phyloP scores from a whole-genome alignment of 1,284 basidiomycete genomes.

The Neonothopanus nambi region DNA sequence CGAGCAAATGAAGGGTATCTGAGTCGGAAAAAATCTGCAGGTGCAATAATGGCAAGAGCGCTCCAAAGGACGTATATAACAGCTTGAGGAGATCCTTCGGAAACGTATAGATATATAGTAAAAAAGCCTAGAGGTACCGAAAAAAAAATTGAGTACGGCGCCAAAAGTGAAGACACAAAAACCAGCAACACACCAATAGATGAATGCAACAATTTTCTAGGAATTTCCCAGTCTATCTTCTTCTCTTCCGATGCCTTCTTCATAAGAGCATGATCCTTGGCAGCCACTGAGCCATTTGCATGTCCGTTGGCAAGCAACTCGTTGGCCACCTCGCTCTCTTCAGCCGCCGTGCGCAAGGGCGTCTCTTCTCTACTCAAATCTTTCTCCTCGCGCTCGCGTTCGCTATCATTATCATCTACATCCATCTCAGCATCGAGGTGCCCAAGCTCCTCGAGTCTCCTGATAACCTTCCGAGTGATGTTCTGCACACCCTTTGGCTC shows the following conservation, averaged over 20 bases:
- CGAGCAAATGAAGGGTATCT: constrained; percentile 68
- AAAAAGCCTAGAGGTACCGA: constrained; percentile 69
- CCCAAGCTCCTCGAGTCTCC: constrained; percentile 42
- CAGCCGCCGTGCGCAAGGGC: constrained; percentile 14
- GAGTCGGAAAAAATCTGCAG: constrained; percentile 81
- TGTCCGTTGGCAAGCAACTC: constrained; percentile 21
- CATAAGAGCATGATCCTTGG: not conserved
- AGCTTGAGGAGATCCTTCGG: constrained; percentile 51
- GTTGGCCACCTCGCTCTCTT: constrained; percentile 25
- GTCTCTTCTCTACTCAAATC: constrained; percentile 4
- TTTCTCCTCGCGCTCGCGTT: constrained; percentile 19
- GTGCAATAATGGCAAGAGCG: constrained; percentile 70
- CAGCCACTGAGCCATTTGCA: constrained; percentile 16
- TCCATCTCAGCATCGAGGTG: constrained; percentile 32
- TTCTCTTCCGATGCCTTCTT: constrained; percentile 19
- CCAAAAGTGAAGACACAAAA: constrained; percentile 13
- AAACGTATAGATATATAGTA: constrained; percentile 75
- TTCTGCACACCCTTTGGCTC: constrained; percentile 41
- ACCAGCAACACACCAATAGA: constrained; percentile 71
- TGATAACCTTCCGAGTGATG: constrained; percentile 47
- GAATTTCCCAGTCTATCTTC: constrained; percentile 78
- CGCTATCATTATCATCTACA: constrained; percentile 25
- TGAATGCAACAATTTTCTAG: constrained; percentile 87
- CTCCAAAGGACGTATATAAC: constrained; percentile 69
- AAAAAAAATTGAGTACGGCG: constrained; percentile 1